Evolutionary conservation across 2,329 filamentous ascomycete genomes (phyloP), one percentile per base, ranked within the genome.

Genomic region (Aplosporella prunicola): DNA sequence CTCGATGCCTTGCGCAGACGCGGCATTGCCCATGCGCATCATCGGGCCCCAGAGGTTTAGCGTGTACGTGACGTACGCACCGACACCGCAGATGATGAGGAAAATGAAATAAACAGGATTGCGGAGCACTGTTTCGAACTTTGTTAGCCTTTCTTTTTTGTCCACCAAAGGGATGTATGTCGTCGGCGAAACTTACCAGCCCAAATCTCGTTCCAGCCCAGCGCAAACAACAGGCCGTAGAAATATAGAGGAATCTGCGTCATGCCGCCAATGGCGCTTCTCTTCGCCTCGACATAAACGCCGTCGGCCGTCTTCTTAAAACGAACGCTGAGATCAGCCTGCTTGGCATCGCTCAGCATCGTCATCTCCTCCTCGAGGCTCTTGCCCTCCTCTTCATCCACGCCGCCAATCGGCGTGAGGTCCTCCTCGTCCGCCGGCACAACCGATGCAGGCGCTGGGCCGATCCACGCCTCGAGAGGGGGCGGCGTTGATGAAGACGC

Each of bases 291-390:
- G 27, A 98, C 88, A 52, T 94, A 98, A 4, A 98, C 89, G 6
- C 88, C 91, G 56, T 98, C 91, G 1, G 91, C 91, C 23, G 86
- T 91, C 72, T 96, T 96, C 72, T 95, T 96, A 73, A 98, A 98
- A 39, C 91, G 76, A 10, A 93, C 82, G 8, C 87, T 85, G 18
- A 98, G 73, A 56, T 98, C 88, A 56, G 93, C 84, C 43, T 84
- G 76, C 65, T 95, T 94, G 46, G 78, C 73, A 61, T 96, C 89
- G 52, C 80, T 82, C 31, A 98, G 71, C n/a, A 96, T 76, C 0
- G 84, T 91, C 78, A 93, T 94, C 63, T 98, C 91, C 57, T 96
- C 91, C 53, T 95, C 88, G 15, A 95, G 66, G 46, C 82, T 93
- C 72, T 91, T 93, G 53, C 86, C 88, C 45, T 93, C 87, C 40